Base-by-base conservation (phyloP, 306 rosid genomes). In the Fragaria iinumae region DNA sequence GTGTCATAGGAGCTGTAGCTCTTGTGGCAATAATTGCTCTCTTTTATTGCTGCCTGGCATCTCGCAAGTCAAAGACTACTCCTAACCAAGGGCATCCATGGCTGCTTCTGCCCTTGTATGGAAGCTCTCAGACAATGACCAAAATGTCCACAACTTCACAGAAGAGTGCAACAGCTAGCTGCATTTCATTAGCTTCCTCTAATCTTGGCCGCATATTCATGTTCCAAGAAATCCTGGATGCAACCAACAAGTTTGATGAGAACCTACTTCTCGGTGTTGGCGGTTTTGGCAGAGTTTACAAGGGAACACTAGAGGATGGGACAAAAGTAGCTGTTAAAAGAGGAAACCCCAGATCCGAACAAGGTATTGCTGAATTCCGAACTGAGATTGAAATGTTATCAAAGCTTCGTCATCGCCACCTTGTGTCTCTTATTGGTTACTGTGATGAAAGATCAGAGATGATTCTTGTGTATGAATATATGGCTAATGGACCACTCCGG, bases 401-500 rank as follows among this genome's bases (percentile, higher is more conserved):
- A 38, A 95, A 92, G 96, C 97, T 95, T 69, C 92, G 97, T 60
- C 98, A 95, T 62, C 97, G 97, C 59, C 98, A 95, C 74, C 96
- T 95, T 32, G 97, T 95, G 73, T 95, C 98, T 18, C 98, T 95
- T 67, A 95, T 95, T 72, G 98, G 98, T 68, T 90, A 95, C 41
- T 95, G 98, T 56, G 97, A 95, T 79, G 97, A 95, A 83, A 84
- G 97, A 82, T 92, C 97, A 36, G 98, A 92, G 81, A 95, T 92
- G 99, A 84, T 95, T 79, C 97, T 95, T 62, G 97, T 92, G 71
- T 95, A 95, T 62, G 99, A 95, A 72, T 95, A 87, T 84, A 95
- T 95, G 99, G 96, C 97, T 52, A 95, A 95, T 81, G 99, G 99
- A 76, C 97, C 99, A 66, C 89, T 95, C 36, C 76, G 99, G 84